Conservation (phyloP, 768 basidiomycete genomes). For the Tephrocybe sp. region DNA sequence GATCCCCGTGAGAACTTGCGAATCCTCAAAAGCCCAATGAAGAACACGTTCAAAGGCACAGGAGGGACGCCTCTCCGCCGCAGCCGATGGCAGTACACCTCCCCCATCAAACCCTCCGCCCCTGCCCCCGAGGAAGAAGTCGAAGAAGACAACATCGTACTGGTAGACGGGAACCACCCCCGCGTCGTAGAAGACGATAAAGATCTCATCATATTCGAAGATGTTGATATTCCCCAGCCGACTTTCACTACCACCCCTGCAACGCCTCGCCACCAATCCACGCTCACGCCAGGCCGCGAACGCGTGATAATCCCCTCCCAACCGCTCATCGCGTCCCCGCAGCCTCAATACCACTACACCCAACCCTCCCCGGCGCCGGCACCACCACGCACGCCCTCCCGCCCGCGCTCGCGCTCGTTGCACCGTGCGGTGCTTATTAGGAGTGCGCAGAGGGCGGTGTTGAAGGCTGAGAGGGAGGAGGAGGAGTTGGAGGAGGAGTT, state of each 20-base stretch:
- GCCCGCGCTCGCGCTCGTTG: slow-evolving; percentile 39
- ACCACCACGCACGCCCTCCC: slow-evolving; percentile 34
- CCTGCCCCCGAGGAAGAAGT: slow-evolving; percentile 38
- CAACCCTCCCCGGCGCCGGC: slow-evolving; percentile 12
- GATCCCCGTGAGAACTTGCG: slow-evolving; percentile 64
- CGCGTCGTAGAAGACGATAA: slow-evolving; percentile 67
- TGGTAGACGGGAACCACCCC: slow-evolving; percentile 66
- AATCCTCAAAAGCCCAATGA: slow-evolving; percentile 58
- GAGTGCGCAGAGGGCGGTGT: slow-evolving; percentile 60
- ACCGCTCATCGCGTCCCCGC: slow-evolving; percentile 15
- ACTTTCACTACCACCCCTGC: slow-evolving; percentile 27
- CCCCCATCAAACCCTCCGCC: no score
- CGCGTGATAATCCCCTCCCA: slow-evolving; percentile 6
- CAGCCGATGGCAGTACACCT: no score
- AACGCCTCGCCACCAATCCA: slow-evolving; percentile 12
- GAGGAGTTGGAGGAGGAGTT: slow-evolving; percentile 54
- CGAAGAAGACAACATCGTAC: slow-evolving; percentile 49
- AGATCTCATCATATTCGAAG: slow-evolving; percentile 72
- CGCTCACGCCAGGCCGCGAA: no score
- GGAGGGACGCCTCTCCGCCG: slow-evolving; percentile 5
- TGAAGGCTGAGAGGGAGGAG: slow-evolving; percentile 44
- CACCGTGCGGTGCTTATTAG: slow-evolving; percentile 71
- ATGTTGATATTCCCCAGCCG: slow-evolving; percentile 43
- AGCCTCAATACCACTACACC: background rate
- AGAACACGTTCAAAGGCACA: slow-evolving; percentile 33